A percentile compares a stretch with the other conserved stretches of the same genome.
phyloP scores from a whole-genome alignment of 1,139 yeast genomes.

The Debaryomyces robertsiae region DNA sequence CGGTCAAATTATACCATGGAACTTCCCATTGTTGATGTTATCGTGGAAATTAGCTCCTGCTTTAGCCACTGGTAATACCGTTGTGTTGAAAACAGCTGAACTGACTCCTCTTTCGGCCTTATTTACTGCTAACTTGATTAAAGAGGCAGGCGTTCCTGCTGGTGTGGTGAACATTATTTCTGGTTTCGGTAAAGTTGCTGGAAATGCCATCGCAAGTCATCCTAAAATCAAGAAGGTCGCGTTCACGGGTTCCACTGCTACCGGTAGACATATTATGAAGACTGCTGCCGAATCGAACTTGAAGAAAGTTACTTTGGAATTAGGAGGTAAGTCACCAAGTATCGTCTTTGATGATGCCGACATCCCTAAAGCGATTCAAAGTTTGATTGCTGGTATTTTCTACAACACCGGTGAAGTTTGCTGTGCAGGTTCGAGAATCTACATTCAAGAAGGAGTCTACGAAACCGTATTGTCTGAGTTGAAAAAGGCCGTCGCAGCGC shows the following conservation, averaged over 20 bases:
- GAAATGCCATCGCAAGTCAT: slow-evolving; percentile 71
- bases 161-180: slow-evolving; percentile 78
- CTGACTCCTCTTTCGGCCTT: slow-evolving; percentile 82
- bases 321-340: slow-evolving; percentile 87
- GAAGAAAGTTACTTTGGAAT: slow-evolving; percentile 80
- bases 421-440: slow-evolving; percentile 83
- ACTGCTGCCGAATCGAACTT: slow-evolving; percentile 68
- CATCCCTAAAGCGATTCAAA: slow-evolving; percentile 60
- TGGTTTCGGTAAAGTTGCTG: slow-evolving; percentile 80
- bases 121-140: slow-evolving; percentile 57
- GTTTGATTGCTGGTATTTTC: slow-evolving; percentile 56
- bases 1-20: slow-evolving; percentile 87
- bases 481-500: slow-evolving; percentile 57
- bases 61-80: slow-evolving; percentile 77
- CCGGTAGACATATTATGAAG: slow-evolving; percentile 76
- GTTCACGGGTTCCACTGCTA: slow-evolving; percentile 83
- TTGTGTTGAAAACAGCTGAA: slow-evolving; percentile 81
- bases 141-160: slow-evolving; percentile 75
- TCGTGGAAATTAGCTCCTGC: slow-evolving; percentile 89
- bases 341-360: slow-evolving; percentile 77
- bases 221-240: slow-evolving; percentile 75
- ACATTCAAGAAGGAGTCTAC: slow-evolving; percentile 74
- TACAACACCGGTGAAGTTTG: slow-evolving; percentile 89
- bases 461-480: slow-evolving; percentile 65
- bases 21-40: slow-evolving; percentile 83